Conservation (phyloP, 2,329 filamentous ascomycete species). For the Neoarthrinium moseri region DNA sequence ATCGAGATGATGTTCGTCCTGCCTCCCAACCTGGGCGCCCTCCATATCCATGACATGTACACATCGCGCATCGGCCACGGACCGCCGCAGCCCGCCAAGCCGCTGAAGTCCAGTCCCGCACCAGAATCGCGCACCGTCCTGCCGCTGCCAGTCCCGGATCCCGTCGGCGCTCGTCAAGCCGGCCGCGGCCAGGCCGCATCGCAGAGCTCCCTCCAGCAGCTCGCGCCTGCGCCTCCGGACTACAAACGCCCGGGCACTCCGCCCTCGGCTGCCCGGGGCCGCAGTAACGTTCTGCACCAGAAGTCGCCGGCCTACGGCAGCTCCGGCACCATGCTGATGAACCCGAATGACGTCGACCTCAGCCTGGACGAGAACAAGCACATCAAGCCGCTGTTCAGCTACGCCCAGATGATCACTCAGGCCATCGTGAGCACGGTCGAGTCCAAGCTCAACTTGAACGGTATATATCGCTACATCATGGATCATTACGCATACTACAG, state of each 20-base stretch:
- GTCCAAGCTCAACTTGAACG: constrained; percentile 84
- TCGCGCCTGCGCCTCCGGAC: constrained; percentile 59
- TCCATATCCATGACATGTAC: constrained; percentile 68
- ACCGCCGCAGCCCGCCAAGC: constrained; percentile 14
- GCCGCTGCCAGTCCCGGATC: constrained; percentile 21
- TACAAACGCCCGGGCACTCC: constrained; percentile 63
- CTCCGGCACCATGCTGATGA: constrained; percentile 43
- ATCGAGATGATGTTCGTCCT: constrained; percentile 99
- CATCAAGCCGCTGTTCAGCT: constrained; percentile 93
- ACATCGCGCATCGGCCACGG: constrained; percentile 64
- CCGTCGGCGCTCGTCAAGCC: background rate
- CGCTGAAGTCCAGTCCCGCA: constrained; percentile 19
- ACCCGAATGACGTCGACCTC: constrained; percentile 65
- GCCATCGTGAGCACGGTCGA: constrained; percentile 86
- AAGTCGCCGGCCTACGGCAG: constrained; percentile 38
- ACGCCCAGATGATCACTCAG: constrained; percentile 95
- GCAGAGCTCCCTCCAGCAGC: constrained; percentile 32
- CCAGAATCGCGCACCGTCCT: constrained; percentile 25
- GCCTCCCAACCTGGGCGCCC: constrained; percentile 67
- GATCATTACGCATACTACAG: constrained; percentile 92
- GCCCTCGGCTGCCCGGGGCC: constrained; percentile 40
- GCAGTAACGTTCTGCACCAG: constrained; percentile 26
- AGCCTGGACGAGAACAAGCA: constrained; percentile 83
- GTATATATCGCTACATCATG: constrained; percentile 93
- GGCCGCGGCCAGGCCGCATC: no score